Percentiles rank a stretch among this genome's conserved stretches.
Conservation (phyloP, 1,284 basidiomycete genomes). For the Austroboletus niveus region DNA sequence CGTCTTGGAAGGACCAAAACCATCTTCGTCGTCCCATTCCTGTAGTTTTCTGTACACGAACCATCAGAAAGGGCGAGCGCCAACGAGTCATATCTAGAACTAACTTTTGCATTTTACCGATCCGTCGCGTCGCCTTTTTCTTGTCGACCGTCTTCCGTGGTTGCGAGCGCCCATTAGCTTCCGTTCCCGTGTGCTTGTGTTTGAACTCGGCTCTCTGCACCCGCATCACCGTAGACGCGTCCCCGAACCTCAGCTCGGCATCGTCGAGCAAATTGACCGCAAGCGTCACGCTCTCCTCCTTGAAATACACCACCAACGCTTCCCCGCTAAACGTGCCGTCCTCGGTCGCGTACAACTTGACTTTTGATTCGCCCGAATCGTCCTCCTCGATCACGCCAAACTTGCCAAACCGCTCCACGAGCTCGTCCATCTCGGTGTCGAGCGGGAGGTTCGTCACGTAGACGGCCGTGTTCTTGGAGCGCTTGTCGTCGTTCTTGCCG, state of each 20-base stretch:
- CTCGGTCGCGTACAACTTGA: conserved; percentile 92
- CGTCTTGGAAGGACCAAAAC: conserved; percentile 68
- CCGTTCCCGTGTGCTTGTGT: conserved; percentile 50
- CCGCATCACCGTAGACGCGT: conserved; percentile 70
- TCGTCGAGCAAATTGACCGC: conserved; percentile 90
- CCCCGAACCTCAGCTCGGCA: conserved; percentile 86
- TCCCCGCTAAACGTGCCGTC: conserved; percentile 94
- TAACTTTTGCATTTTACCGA: conserved; percentile 89
- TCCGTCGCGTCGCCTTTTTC: conserved; percentile 75
- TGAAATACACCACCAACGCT: conserved; percentile 95
- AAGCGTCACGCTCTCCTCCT: conserved; percentile 89
- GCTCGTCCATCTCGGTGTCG: conserved; percentile 73
- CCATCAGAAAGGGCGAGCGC: not conserved
- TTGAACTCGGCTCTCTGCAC: conserved; percentile 86
- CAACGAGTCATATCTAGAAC: conserved; percentile 24
- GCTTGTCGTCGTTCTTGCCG: conserved; percentile 53
- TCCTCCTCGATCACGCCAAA: conserved; percentile 94
- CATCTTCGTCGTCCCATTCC: conserved; percentile 86
- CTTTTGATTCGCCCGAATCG: conserved; percentile 80
- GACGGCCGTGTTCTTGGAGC: conserved; percentile 89
- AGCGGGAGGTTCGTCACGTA: conserved; percentile 86
- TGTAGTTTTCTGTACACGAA: conserved; percentile 60
- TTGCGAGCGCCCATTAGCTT: conserved; percentile 34
- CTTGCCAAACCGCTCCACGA: conserved; percentile 82
- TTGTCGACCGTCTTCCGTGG: conserved; percentile 76